Evolutionary conservation across 108 stramenopile species (phyloP).

Genomic region (Asterionellopsis glacialis): DNA sequence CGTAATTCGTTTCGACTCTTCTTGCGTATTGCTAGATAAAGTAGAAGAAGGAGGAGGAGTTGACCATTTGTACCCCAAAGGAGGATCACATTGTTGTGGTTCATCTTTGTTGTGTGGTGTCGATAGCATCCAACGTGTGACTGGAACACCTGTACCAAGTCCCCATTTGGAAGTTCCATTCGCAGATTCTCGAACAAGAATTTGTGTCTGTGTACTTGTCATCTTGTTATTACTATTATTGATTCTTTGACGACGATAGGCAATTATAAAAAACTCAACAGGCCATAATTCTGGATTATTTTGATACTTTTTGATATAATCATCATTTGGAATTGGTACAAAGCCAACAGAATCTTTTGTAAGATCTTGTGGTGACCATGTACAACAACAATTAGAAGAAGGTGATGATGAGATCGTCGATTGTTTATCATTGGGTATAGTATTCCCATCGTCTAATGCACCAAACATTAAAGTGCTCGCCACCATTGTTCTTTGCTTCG

Average conservation of each 20-base stretch:
- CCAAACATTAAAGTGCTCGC: too few species aligned
- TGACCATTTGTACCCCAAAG: slow-evolving; percentile 18
- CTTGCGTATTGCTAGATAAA: too few species aligned
- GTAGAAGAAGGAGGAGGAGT: neutral
- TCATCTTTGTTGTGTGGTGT: neutral
- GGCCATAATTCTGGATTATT: slow-evolving; percentile 27
- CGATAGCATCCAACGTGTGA: slow-evolving; percentile 26
- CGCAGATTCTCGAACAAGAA: slow-evolving; percentile 27
- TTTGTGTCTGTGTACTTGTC: slow-evolving; percentile 10
- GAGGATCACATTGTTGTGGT: too few species aligned
- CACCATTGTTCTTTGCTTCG: too few species aligned
- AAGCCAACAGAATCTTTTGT: slow-evolving; percentile 13
- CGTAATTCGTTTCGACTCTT: neutral
- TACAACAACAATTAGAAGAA: too few species aligned
- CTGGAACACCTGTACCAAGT: slow-evolving; percentile 31
- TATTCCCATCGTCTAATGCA: too few species aligned
- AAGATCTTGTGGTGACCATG: too few species aligned
- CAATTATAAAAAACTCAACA: slow-evolving; percentile 31
- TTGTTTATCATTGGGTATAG: too few species aligned
- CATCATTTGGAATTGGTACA: slow-evolving; percentile 21
- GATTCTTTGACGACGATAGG: too few species aligned
- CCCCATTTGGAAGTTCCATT: slow-evolving; percentile 34
- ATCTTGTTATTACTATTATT: slow-evolving; percentile 12
- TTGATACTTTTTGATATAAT: slow-evolving; percentile 33
- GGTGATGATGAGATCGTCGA: too few species aligned